Evolutionary conservation across 2,329 filamentous ascomycete species (phyloP).

Genomic region (Penicillium polonicum): DNA sequence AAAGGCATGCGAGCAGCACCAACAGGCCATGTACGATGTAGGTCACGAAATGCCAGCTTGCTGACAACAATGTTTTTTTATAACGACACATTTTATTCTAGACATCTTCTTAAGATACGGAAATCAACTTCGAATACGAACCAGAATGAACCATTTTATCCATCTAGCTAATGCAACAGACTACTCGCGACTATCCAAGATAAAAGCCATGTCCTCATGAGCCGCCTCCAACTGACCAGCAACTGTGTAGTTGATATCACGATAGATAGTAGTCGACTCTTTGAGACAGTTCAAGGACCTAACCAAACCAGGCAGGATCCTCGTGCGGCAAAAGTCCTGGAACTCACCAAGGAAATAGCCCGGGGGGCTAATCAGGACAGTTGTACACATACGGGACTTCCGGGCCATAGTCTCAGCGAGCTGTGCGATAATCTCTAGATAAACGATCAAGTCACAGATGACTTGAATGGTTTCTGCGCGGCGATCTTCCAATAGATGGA

Average conservation of each 20-base stretch:
- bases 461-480: background rate
- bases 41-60: background rate
- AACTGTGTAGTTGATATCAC: background rate
- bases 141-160: background rate
- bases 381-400: background rate
- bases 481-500: background rate
- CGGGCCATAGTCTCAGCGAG: background rate
- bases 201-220: background rate
- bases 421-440: background rate
- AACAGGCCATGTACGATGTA: background rate
- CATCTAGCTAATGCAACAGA: background rate
- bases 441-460: background rate
- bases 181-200: constrained; percentile 1
- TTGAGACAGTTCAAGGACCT: background rate
- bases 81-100: background rate
- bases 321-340: background rate
- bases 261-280: background rate
- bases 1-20: background rate
- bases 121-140: background rate
- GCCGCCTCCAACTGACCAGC: background rate
- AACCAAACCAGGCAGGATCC: background rate
- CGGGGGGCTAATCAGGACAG: background rate
- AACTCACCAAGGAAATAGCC: background rate
- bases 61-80: background rate
- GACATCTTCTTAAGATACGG: background rate